Base-by-base conservation (phyloP, 75 land plant genomes). In the Picea sitchensis region DNA sequence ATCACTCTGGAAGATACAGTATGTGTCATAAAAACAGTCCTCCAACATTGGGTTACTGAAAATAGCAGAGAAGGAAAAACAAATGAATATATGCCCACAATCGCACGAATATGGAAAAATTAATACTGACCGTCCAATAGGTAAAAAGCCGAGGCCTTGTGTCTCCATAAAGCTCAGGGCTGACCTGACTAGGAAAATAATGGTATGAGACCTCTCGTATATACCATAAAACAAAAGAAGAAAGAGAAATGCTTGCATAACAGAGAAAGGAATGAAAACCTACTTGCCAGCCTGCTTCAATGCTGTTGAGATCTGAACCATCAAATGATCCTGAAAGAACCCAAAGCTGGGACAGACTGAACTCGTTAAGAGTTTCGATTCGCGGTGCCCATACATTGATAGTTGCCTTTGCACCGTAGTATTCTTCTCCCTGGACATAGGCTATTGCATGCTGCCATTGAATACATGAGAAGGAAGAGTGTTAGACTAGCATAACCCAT, bases 241-340 rank as follows among this genome's bases (percentile, higher is more conserved):
- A 14, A 38, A 30, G 30, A 14, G 7, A 36, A 34, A 47, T 30
- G 14, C 32, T 4, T 12, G 13, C 14, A 18, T 6, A n/a, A 36
- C 32, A 31, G 30, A 11, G 60, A 72, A 82, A 11, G 20, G 68
- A 58, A 57, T 61, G 77, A 23, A 61, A 20, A 59, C 57, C 18
- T 85, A 97, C 99, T 90, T 97, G 98, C 99, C 98, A 97, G 23
- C 99, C 99, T 58, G 94, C 96, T 85, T 94, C 96, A 64, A 91
- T 91, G 84, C 92, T 94, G 82, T 90, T 94, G 67, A 92, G 85
- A 86, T 88, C 94, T 65, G 87, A 59, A 21, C 89, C 91, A 96
- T 98, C 86, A 79, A 88, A 88, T 14, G 87, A 83, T 20, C 89
- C 89, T 20, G 94, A 90, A 56, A 94, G 85, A 5, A 94, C 81